These are phyloP conservation scores for Rutidosis leptorrhynchoides DNA, from an alignment of 129 eudicot genomes.

Conservation along the genomic window DNA sequence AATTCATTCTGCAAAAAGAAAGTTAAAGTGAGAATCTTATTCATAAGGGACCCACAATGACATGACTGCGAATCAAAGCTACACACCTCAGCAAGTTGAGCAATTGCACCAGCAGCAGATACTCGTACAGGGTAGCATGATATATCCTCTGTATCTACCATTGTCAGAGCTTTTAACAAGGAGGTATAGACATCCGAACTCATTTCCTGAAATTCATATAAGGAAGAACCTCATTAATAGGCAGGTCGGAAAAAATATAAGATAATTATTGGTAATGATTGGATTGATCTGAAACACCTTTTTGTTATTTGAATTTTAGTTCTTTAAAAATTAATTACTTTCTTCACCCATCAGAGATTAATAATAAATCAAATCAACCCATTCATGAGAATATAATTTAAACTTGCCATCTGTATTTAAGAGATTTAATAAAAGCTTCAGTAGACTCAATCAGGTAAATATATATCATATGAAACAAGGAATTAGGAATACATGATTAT, in stretches of 20 bases:
- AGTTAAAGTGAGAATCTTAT: slow-evolving; percentile 8
- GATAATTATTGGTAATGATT: background rate
- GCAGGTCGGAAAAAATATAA: background rate
- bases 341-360: background rate
- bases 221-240: background rate
- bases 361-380: background rate
- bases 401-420: background rate
- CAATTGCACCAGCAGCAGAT: slow-evolving; percentile 73
- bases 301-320: background rate
- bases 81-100: slow-evolving; percentile 68
- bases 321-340: background rate
- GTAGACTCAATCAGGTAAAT: background rate
- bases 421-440: background rate
- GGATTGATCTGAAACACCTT: background rate
- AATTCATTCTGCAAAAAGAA: slow-evolving; percentile 53
- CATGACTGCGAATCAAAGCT: slow-evolving; percentile 1
- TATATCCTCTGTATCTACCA: slow-evolving; percentile 44
- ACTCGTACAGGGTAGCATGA: slow-evolving; percentile 69
- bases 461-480: slow-evolving; percentile 16
- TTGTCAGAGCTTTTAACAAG: slow-evolving; percentile 53
- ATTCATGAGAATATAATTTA: background rate
- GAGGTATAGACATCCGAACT: slow-evolving; percentile 52
- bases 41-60: background rate
- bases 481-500: slow-evolving; percentile 10
- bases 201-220: slow-evolving; percentile 54